Evolutionary conservation across 257 asterid genomes (phyloP).

Genomic region (Perilla frutescens): DNA sequence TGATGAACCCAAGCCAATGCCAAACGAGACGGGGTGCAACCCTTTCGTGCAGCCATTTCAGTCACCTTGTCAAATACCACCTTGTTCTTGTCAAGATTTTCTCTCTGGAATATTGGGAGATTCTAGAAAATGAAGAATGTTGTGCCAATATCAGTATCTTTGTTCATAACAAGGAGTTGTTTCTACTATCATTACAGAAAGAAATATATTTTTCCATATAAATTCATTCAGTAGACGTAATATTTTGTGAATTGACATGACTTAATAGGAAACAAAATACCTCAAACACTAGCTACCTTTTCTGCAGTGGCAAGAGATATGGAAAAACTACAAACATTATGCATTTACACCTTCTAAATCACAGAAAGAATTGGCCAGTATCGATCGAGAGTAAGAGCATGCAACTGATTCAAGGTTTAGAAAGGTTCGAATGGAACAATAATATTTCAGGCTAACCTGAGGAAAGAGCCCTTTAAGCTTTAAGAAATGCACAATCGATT

Average conservation of each 20-base stretch:
- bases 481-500: neutral
- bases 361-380: neutral
- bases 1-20: conserved; percentile 64
- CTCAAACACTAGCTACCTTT: neutral
- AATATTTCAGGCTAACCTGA: neutral
- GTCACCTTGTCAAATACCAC: conserved; percentile 39
- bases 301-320: neutral
- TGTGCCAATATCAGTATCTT: neutral
- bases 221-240: neutral
- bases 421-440: neutral
- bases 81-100: conserved; percentile 50
- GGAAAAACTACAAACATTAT: neutral
- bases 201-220: neutral
- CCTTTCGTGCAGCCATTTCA: conserved; percentile 53
- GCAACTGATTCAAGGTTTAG: neutral
- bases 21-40: conserved; percentile 55
- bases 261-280: neutral
- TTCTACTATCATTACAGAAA: neutral
- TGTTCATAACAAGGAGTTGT: neutral
- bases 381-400: neutral
- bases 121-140: conserved; percentile 23
- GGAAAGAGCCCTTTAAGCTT: neutral
- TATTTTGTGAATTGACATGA: neutral
- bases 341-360: neutral
- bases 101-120: conserved; percentile 48